Base-by-base conservation (phyloP, 768 basidiomycete genomes). In the Punctularia strigosozonata region DNA sequence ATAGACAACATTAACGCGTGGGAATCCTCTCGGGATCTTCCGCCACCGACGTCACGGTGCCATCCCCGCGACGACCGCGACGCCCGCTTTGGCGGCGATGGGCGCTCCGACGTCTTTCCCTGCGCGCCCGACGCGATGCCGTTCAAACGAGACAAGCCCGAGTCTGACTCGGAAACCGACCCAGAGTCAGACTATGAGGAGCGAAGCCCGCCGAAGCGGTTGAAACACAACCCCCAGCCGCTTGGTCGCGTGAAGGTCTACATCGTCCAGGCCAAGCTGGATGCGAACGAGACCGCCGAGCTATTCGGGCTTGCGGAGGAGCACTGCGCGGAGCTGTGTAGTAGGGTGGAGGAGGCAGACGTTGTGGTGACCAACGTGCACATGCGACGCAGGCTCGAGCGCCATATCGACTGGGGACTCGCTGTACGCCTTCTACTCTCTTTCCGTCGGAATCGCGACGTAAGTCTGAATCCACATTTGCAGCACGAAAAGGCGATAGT, bases 401-500 rank as follows among this genome's bases (percentile, higher is more conserved):
- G 84, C 36, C 83, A 87, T 55, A 38, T 88, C 12, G 49, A 66
- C 22, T 80, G 79, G 79, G 57, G 64, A 2, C 47, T 76, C 24
- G 77, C 80, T 20, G 84, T 85, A 52, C 53, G 79, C 14, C 8
- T 30, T 32, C 6, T 31, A 31, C 35, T 14, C 12, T 24, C 22
- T 17, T 30, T 25, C 33, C 17, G 21, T 31, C 36, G 25, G 18
- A 13, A 18, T 8, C 17, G 22, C 19, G 14, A 35, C 28, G 13
- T 37, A 24, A 8, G 15, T 28, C 15, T 8, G 10, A 28, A 28
- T 28, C 26, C 28, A 30, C 28, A 7, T 15, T 10, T 8, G 12
- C 48, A 84, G 80, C 71, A 66, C 60, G 63, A 63, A 24, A 86
- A 80, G 48, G 62, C 69, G 0, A 68, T 86, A 18, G 81, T 88